A percentile compares a stretch with the other conserved stretches of the same genome.
phyloP scores from a whole-genome alignment of 2,329 filamentous ascomycete species.

The Cadophora sp. region DNA sequence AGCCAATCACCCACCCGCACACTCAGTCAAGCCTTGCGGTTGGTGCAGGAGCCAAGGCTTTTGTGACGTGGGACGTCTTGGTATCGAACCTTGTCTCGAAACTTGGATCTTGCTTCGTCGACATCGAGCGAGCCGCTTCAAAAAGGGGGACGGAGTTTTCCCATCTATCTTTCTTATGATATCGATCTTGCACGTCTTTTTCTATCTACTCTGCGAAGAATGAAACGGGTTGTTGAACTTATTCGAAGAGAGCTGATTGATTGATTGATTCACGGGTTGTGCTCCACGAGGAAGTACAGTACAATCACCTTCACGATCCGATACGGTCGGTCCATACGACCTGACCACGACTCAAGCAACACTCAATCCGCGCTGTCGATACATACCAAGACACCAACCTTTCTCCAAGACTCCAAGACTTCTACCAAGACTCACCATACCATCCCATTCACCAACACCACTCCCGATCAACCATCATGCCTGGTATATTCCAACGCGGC shows the following conservation, averaged over 20 bases:
- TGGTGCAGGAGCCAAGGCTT: neutral
- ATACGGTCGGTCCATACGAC: neutral
- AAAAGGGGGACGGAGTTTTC: conserved; percentile 12
- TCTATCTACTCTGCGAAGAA: neutral
- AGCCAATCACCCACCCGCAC: neutral
- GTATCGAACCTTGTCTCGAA: conserved; percentile 13
- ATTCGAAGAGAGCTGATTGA: neutral
- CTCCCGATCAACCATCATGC: conserved; percentile 14
- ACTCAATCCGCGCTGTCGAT: neutral
- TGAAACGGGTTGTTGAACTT: neutral
- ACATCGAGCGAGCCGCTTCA: neutral
- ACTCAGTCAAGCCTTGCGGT: neutral
- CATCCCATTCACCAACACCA: neutral
- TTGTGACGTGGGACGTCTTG: conserved; percentile 17
- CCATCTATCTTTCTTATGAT: conserved; percentile 1
- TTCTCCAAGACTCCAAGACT: conserved; percentile 10
- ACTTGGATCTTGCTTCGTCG: conserved; percentile 4
- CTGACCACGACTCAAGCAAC: conserved; percentile 1
- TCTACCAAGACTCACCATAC: neutral
- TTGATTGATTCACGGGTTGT: neutral
- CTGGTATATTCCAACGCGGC: conserved; percentile 9
- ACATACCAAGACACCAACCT: conserved; percentile 11
- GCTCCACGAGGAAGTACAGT: neutral
- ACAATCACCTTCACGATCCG: neutral
- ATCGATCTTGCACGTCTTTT: neutral